phyloP scores from a whole-genome alignment of 2,329 filamentous ascomycete genomes.

The Pseudogymnoascus pannorum region DNA sequence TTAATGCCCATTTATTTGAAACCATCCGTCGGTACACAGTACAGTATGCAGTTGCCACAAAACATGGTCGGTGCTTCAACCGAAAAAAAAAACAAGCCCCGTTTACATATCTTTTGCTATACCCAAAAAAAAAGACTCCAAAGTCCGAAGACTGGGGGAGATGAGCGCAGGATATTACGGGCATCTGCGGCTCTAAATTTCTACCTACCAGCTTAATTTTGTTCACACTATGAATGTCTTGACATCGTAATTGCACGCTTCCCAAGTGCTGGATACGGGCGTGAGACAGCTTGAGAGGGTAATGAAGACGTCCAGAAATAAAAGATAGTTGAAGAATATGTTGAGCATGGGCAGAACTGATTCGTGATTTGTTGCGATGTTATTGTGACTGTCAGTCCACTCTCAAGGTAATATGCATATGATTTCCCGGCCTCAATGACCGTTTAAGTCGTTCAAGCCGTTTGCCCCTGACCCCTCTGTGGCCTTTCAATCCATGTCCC shows the following conservation, averaged over 20 bases:
- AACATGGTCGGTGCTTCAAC: not conserved
- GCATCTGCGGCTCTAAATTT: constrained; percentile 5
- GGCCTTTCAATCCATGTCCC: constrained; percentile 38
- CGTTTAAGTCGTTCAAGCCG: not conserved
- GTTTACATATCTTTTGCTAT: constrained; percentile 6
- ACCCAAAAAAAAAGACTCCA: not conserved
- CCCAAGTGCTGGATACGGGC: constrained; percentile 14
- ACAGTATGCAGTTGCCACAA: constrained; percentile 1
- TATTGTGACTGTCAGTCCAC: not conserved
- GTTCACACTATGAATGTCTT: constrained; percentile 7
- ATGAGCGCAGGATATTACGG: constrained; percentile 6
- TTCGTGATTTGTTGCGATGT: constrained; percentile 1
- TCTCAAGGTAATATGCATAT: not conserved
- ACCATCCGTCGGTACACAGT: not conserved
- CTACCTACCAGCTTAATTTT: constrained; percentile 9
- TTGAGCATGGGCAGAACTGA: not conserved
- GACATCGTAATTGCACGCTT: constrained; percentile 10
- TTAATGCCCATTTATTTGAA: constrained; percentile 6
- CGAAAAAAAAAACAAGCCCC: constrained; percentile 2
- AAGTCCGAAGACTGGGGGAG: not conserved
- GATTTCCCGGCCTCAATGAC: not conserved
- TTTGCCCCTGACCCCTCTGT: not conserved
- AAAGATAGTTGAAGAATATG: not conserved
- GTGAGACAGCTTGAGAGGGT: constrained; percentile 4
- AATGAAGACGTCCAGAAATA: not conserved